A percentile compares a stretch with the other conserved stretches of the same genome.
Conservation (phyloP, 495 filamentous ascomycete species). For the Rostrohypoxylon terebratum region DNA sequence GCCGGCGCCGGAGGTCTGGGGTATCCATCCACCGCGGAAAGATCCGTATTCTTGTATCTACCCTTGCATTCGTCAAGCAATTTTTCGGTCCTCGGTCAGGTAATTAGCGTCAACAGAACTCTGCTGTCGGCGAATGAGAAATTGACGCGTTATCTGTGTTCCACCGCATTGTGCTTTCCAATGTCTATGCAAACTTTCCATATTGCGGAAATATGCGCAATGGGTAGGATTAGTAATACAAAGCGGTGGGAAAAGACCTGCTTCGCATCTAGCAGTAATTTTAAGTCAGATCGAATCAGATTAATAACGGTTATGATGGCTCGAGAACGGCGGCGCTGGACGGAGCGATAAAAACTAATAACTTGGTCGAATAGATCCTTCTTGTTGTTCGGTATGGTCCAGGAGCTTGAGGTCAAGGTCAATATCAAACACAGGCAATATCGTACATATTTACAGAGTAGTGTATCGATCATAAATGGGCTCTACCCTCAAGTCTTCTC, state of each 20-base stretch:
- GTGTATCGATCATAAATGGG: constrained; percentile 57
- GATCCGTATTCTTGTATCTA: constrained; percentile 9
- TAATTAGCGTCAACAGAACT: background rate
- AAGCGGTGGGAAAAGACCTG: constrained; percentile 5
- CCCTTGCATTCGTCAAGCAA: background rate
- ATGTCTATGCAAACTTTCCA: background rate
- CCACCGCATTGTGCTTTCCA: background rate
- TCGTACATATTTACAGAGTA: constrained; percentile 13
- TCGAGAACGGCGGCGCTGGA: background rate
- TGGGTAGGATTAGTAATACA: background rate
- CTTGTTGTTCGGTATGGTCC: background rate
- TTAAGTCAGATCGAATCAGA: background rate
- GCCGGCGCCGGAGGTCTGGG: constrained; percentile 18
- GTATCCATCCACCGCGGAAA: constrained; percentile 30
- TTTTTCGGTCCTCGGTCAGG: background rate
- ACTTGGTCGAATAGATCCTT: background rate
- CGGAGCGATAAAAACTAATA: background rate
- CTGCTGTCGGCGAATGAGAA: constrained; percentile 4
- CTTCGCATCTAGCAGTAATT: background rate
- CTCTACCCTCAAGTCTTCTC: constrained; percentile 57
- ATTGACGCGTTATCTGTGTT: constrained; percentile 1
- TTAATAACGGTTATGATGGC: background rate
- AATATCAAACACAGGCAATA: constrained; percentile 11
- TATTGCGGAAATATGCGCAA: constrained; percentile 13
- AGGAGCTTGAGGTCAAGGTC: background rate